Conservation (phyloP, 2,329 filamentous ascomycete genomes). For the Microdochium trichocladiopsis region DNA sequence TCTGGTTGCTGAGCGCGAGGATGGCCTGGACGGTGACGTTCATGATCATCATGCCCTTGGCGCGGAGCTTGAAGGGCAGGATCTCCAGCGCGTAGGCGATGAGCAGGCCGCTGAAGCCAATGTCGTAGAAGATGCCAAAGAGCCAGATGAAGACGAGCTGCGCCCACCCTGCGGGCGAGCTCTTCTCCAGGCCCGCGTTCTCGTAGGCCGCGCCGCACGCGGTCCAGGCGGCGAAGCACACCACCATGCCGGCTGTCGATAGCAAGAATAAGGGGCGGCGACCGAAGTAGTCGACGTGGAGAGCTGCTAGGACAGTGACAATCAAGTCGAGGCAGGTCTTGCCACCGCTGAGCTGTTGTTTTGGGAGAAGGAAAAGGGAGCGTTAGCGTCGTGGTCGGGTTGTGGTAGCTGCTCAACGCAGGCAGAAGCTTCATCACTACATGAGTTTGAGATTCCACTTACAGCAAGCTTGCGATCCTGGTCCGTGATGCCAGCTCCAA, state of each 20-base stretch:
- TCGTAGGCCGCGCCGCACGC: constrained; percentile 45
- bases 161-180: constrained; percentile 38
- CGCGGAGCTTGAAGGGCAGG: constrained; percentile 49
- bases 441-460: too few relatives aligned
- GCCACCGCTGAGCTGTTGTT: constrained; percentile 39
- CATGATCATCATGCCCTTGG: constrained; percentile 57
- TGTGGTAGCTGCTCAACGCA: too few relatives aligned
- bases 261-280: constrained; percentile 46
- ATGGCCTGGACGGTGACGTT: constrained; percentile 57
- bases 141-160: constrained; percentile 54
- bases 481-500: constrained; percentile 50
- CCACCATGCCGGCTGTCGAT: constrained; percentile 40
- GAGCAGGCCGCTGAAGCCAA: constrained; percentile 51
- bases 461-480: constrained; percentile 49
- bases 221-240: constrained; percentile 42
- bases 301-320: constrained; percentile 45
- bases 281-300: constrained; percentile 42
- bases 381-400: constrained; percentile 12
- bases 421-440: too few relatives aligned
- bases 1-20: constrained; percentile 53
- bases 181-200: constrained; percentile 29
- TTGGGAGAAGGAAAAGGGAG: constrained; percentile 16
- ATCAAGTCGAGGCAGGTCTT: constrained; percentile 53
- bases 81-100: constrained; percentile 53
- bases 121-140: constrained; percentile 52